Evolutionary conservation across 73 alveolate species (phyloP), one percentile per base, ranked within the genome.

Genomic region (Paramecium sexaurelia): DNA sequence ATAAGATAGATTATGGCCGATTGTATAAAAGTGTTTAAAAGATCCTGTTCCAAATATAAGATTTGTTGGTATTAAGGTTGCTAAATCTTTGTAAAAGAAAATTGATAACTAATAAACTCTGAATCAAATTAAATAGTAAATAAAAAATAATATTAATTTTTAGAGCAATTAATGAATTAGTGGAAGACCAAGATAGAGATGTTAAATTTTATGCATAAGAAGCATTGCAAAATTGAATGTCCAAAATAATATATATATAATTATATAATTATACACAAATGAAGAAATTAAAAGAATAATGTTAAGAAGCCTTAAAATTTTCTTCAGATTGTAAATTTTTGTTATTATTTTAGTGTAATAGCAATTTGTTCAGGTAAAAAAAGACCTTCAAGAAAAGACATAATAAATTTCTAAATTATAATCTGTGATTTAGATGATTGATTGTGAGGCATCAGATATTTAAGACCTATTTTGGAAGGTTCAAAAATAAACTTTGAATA

Each of bases 21-120:
- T 97, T 56, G 90, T 98, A 51, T 85, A 67, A 22, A 96, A 94
- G 91, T 98, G 98, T 7, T 93, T 97, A 93, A 96, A 96, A 82
- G 99, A 98, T 85, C 90, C 95, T 73, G 98, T 98, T 82, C 97
- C 99, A 0, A 98, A 98, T 94, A 98, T 98, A 11, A 96, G 97
- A 85, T 97, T 98, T 94, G 93, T 95, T 66, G 96, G 96, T 13
- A 93, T 96, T 69, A 97, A 96, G 92, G 94, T 98, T 41, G 93
- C 97, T 90, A 96, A 95, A 75, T 92, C 93, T 51, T 55, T 97
- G 47, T 39, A 71, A 47, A 57, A 95, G 56, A 95, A 86, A 86
- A 92, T 93, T n/a, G 98, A 96, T 61, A 94, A 95, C 45, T 35
- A 94, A 37, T 36, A 29, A 29, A 39, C 78, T 61, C 20, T 61